phyloP scores from a whole-genome alignment of 495 filamentous ascomycete species.

The Aspergillus leporis region DNA sequence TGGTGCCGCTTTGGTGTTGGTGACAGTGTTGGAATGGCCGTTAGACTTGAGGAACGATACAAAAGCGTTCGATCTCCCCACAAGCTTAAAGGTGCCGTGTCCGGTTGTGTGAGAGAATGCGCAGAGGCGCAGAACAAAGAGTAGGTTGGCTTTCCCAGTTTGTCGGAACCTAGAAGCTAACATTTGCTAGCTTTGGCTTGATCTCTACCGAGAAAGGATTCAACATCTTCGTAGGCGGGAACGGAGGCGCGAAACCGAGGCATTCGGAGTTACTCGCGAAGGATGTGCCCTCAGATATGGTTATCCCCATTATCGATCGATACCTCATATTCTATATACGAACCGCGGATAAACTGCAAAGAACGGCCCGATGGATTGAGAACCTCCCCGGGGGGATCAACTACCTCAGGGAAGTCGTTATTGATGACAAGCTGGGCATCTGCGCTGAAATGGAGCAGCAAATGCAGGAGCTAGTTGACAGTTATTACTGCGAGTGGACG shows the following conservation, averaged over 20 bases:
- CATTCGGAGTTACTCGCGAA: slow-evolving; percentile 89
- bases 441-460: slow-evolving; percentile 82
- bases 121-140: slow-evolving; percentile 97
- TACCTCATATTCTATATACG: slow-evolving; percentile 97
- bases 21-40: slow-evolving; percentile 96
- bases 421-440: slow-evolving; percentile 90
- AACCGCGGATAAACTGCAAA: slow-evolving; percentile 91
- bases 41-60: slow-evolving; percentile 89
- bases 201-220: slow-evolving; percentile 95
- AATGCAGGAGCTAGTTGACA: slow-evolving; percentile 84
- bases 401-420: slow-evolving; percentile 80
- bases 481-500: slow-evolving; percentile 96
- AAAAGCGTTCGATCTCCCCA: slow-evolving; percentile 90
- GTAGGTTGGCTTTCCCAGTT: slow-evolving; percentile 51
- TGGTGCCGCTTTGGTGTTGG: slow-evolving; percentile 95
- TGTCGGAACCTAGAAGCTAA: slow-evolving; percentile 23
- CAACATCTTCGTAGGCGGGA: slow-evolving; percentile 93
- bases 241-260: slow-evolving; percentile 84
- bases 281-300: slow-evolving; percentile 83
- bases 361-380: slow-evolving; percentile 93
- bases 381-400: slow-evolving; percentile 81
- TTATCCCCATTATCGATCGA: slow-evolving; percentile 84
- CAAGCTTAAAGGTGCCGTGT: slow-evolving; percentile 93
- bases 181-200: slow-evolving; percentile 71
- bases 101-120: slow-evolving; percentile 90